Evolutionary conservation across 441 rosid genomes (phyloP).

Genomic region (Kokia cookei): DNA sequence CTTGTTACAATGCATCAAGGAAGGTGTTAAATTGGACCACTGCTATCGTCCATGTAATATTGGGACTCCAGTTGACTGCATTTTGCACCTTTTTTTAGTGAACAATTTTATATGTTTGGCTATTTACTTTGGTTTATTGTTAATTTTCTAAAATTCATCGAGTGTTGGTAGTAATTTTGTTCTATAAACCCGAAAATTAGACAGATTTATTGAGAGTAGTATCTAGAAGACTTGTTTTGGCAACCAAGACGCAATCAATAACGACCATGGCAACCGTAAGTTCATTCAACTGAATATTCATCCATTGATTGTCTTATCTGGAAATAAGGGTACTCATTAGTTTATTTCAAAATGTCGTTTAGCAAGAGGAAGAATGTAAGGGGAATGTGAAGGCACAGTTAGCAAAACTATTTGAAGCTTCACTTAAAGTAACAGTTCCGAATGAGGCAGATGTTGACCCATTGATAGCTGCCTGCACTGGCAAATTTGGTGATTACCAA

Average conservation of each 20-base stretch:
- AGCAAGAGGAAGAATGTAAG: conserved; percentile 42
- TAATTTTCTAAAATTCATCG: not conserved
- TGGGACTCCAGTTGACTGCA: not conserved
- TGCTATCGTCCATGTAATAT: not conserved
- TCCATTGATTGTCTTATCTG: not conserved
- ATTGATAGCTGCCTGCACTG: conserved; percentile 55
- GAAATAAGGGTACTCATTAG: not conserved
- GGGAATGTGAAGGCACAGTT: conserved; percentile 59
- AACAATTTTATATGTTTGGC: not conserved
- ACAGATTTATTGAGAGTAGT: conserved; percentile 53
- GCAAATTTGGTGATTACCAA: conserved; percentile 82
- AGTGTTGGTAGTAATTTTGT: conserved; percentile 17
- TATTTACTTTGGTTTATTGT: not conserved
- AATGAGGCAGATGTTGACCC: conserved; percentile 55
- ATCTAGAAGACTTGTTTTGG: conserved; percentile 35
- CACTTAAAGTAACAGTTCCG: conserved; percentile 57
- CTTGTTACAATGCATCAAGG: conserved; percentile 1
- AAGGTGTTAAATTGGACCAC: not conserved
- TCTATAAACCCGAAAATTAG: conserved; percentile 44
- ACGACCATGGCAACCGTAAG: conserved; percentile 74
- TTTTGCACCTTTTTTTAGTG: not conserved
- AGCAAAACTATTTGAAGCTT: conserved; percentile 48
- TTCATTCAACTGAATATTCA: not conserved
- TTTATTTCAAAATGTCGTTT: conserved; percentile 1
- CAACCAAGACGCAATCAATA: conserved; percentile 25